A percentile compares a stretch with the other conserved stretches of the same genome.
Conservation (phyloP, 768 basidiomycete species). For the Phanerochaete carnosa region DNA sequence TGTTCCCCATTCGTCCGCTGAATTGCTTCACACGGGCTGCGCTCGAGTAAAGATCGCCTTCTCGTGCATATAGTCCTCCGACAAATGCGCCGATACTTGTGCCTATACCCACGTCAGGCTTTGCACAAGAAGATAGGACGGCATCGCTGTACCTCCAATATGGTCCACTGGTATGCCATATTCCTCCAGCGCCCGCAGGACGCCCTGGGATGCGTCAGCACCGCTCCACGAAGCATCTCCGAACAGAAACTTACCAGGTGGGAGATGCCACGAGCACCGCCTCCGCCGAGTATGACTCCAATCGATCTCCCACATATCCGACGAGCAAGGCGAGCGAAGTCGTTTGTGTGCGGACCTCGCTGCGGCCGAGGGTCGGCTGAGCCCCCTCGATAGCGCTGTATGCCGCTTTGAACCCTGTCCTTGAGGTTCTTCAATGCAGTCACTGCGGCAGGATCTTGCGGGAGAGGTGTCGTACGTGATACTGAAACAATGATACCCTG, state of each 20-base stretch:
- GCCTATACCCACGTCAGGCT: slow-evolving; percentile 33
- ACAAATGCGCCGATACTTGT: slow-evolving; percentile 93
- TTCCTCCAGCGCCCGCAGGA: slow-evolving; percentile 89
- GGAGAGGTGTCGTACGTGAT: slow-evolving; percentile 48
- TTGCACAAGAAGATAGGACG: not conserved
- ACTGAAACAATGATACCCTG: slow-evolving; percentile 72
- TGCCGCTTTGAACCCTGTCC: slow-evolving; percentile 85
- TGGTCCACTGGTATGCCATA: slow-evolving; percentile 92
- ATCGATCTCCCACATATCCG: slow-evolving; percentile 91
- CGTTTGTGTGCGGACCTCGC: slow-evolving; percentile 78
- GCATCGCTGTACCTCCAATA: slow-evolving; percentile 63
- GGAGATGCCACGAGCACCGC: slow-evolving; percentile 90
- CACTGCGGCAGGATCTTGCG: slow-evolving; percentile 85
- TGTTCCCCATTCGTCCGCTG: slow-evolving; percentile 85
- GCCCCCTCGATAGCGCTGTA: slow-evolving; percentile 80
- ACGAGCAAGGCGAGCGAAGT: slow-evolving; percentile 89
- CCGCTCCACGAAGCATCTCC: not conserved
- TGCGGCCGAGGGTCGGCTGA: slow-evolving; percentile 62
- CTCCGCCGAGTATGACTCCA: slow-evolving; percentile 93
- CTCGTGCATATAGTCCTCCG: slow-evolving; percentile 92
- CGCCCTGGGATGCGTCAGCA: slow-evolving; percentile 52
- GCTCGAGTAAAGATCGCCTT: slow-evolving; percentile 86
- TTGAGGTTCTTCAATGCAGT: slow-evolving; percentile 89
- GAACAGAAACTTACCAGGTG: slow-evolving; percentile 47
- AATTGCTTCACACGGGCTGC: slow-evolving; percentile 89